Percentiles rank a stretch among this genome's conserved stretches.
Conservation (phyloP, 345 rosid species). For the Anacardium occidentale region DNA sequence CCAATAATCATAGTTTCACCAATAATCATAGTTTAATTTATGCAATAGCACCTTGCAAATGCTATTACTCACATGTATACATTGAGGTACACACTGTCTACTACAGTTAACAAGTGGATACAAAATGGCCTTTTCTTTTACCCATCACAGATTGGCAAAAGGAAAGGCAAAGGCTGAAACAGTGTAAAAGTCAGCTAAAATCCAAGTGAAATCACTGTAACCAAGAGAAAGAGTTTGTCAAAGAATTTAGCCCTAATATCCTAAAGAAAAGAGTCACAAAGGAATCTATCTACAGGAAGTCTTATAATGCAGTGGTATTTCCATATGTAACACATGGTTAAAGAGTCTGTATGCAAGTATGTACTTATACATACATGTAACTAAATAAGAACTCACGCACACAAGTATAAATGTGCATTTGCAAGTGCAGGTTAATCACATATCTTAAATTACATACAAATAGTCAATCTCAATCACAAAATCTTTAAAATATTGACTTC, state of each 20-base stretch:
- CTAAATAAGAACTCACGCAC: not conserved
- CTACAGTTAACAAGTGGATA: not conserved
- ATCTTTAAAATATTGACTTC: too few species aligned
- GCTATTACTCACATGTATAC: not conserved
- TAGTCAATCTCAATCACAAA: too few species aligned
- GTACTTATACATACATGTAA: not conserved
- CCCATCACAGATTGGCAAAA: not conserved
- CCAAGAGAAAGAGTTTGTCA: too few species aligned
- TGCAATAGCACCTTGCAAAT: not conserved
- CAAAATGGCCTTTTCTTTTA: not conserved
- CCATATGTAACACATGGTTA: not conserved
- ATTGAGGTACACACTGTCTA: not conserved
- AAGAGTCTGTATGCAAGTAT: not conserved
- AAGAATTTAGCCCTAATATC: constrained; percentile 1
- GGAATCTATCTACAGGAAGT: not conserved
- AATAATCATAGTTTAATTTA: not conserved
- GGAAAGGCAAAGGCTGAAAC: not conserved
- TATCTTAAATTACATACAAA: not conserved
- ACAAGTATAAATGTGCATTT: not conserved
- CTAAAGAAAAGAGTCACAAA: not conserved
- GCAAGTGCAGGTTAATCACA: not conserved
- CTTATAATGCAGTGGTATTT: not conserved
- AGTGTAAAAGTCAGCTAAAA: not conserved
- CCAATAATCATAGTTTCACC: not conserved
- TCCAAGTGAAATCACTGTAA: not conserved